Evolutionary conservation across 306 rosid genomes (phyloP), one percentile per base, ranked within the genome.

Genomic region (Vachellia collinsii): DNA sequence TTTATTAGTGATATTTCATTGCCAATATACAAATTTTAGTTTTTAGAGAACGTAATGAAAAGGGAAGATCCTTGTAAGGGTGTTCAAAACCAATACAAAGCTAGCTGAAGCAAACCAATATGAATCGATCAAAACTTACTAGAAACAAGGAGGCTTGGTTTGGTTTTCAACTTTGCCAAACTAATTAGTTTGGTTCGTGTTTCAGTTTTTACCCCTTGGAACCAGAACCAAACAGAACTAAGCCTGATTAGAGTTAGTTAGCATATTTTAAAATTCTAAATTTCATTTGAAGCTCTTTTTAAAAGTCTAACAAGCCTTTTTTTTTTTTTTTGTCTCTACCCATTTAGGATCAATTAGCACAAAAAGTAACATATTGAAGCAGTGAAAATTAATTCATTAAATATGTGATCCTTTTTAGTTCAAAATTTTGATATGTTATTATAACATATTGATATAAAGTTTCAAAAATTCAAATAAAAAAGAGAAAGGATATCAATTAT

Each of bases 1-100:
- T 66, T 44, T 80, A 80, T 66, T 38, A 62, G 36, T 72, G 51
- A 64, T 65, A 46, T 25, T 58, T 34, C 42, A 44, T 20, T 12
- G 13, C 70, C 61, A 63, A 36, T 80, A 3, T 74, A 37, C 41
- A 36, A 61, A 51, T 71, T 80, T 75, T 19, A 42, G 50, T 46
- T 78, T 38, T 41, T 39, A 79, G 73, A 72, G 46, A 17, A 58
- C 13, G 36, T 20, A 34, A 48, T 70, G 76, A 53, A 43, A 62
- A 42, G 69, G 59, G 46, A 75, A 48, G n/a, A 38, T 22, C 78
- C 16, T 19, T 47, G 11, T n/a, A 19, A 8, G 61, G 22, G 25
- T 19, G 23, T n/a, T 51, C 58, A 51, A 51, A 17, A 17, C 58
- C 58, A 4, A 51, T 6, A 9, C 58, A 51, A 51, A 44, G 46